Evolutionary conservation across 2,329 filamentous ascomycete genomes (phyloP).

Genomic region (Ceratocystiopsis sp.): DNA sequence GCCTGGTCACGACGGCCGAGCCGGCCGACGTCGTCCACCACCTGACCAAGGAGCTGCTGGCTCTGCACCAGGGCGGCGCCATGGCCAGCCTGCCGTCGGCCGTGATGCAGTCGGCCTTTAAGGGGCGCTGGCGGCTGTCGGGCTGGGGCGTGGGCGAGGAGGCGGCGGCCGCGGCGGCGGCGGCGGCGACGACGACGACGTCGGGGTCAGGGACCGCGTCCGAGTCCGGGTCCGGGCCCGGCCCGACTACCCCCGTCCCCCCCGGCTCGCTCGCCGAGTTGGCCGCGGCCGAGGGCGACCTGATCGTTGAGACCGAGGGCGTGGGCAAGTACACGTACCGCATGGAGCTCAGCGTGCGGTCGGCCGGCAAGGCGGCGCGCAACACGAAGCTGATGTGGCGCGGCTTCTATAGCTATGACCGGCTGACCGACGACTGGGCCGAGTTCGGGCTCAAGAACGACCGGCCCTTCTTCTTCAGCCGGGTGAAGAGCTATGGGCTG

Average conservation of each 20-base stretch:
- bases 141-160: conserved; percentile 17
- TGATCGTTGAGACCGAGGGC: conserved; percentile 78
- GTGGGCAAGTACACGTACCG: conserved; percentile 70
- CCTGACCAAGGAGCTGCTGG: conserved; percentile 54
- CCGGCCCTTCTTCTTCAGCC: conserved; percentile 50
- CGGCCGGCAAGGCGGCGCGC: conserved; percentile 42
- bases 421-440: conserved; percentile 75
- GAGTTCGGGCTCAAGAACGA: conserved; percentile 54
- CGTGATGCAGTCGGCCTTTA: conserved; percentile 53
- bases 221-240: neutral
- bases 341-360: conserved; percentile 59
- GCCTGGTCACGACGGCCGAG: conserved; percentile 63
- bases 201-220: no score
- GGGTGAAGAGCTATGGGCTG: conserved; percentile 39
- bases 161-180: neutral
- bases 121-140: conserved; percentile 34
- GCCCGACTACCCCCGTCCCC: neutral
- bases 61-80: conserved; percentile 21
- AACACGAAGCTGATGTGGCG: conserved; percentile 86
- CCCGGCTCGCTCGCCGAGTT: conserved; percentile 11
- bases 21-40: conserved; percentile 78
- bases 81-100: conserved; percentile 20
- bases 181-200: neutral
- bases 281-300: conserved; percentile 41
- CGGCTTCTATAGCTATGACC: conserved; percentile 82